These are phyloP conservation scores for Sextonia rubra DNA, from an alignment of 164 flowering plant genomes.

Conservation along the genomic window DNA sequence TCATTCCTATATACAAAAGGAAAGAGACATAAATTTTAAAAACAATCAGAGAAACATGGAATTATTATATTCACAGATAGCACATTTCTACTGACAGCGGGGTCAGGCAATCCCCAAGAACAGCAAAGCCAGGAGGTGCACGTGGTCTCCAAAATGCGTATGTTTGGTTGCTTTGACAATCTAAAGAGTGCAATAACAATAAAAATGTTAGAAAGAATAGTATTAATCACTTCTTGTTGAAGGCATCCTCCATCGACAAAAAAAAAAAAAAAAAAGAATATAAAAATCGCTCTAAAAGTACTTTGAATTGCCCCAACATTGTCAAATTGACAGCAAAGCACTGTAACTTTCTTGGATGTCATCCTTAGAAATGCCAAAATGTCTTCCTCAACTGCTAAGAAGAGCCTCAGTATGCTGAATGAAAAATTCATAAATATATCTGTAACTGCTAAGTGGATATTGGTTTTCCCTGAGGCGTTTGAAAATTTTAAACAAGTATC, in stretches of 20 bases:
- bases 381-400: constrained; percentile 92
- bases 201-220: neutral
- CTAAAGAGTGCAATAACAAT: constrained; percentile 32
- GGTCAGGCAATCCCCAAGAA: constrained; percentile 91
- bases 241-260: neutral
- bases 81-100: constrained; percentile 62
- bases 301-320: constrained; percentile 74
- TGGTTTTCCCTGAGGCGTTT: constrained; percentile 77
- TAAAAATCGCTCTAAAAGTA: constrained; percentile 16
- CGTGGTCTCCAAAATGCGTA: constrained; percentile 92
- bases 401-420: constrained; percentile 83
- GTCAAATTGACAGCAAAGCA: constrained; percentile 83
- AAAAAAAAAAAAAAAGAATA: neutral
- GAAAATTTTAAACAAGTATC: constrained; percentile 69
- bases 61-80: neutral
- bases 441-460: constrained; percentile 65
- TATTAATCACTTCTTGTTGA: neutral
- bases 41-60: neutral
- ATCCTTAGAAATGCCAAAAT: constrained; percentile 77
- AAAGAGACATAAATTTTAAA: constrained; percentile 5
- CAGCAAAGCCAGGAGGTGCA: constrained; percentile 93
- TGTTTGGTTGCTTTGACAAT: constrained; percentile 44
- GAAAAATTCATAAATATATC: constrained; percentile 93
- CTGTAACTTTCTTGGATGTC: constrained; percentile 69
- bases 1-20: constrained; percentile 56